Conservation (phyloP, 495 filamentous ascomycete genomes). For the Xylaria acuta region DNA sequence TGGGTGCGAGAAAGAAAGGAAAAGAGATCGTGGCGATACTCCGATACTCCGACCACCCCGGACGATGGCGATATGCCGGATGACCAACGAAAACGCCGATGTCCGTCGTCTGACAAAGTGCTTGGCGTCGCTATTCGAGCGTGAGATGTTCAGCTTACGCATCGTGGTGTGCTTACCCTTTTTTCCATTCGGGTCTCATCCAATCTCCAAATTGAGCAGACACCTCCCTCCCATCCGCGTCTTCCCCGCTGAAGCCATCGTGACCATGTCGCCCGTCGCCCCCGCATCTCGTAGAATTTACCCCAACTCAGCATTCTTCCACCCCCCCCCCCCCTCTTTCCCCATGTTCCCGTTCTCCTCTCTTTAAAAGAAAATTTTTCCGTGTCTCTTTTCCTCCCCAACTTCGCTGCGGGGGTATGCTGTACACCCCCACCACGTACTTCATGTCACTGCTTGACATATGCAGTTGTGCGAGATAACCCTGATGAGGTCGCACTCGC, state of each 20-base stretch:
- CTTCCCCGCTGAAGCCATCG: neutral
- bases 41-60: neutral
- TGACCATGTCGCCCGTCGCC: neutral
- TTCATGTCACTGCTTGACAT: neutral
- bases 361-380: neutral
- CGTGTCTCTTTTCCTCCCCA: neutral
- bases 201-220: neutral
- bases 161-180: neutral
- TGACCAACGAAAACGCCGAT: neutral
- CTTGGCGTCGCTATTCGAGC: neutral
- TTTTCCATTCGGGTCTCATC: neutral
- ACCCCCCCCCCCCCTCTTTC: neutral
- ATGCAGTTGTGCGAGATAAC: neutral
- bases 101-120: constrained; percentile 8
- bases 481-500: neutral
- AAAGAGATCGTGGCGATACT: neutral
- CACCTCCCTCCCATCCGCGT: neutral
- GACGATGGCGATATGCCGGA: neutral
- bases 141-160: constrained; percentile 2
- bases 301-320: neutral
- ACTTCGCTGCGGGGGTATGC: constrained; percentile 10
- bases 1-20: neutral
- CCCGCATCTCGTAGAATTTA: constrained; percentile 9
- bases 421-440: neutral
- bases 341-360: neutral